A percentile compares a stretch with the other conserved stretches of the same genome.
These are phyloP conservation scores for Xanthoconium purpureum DNA, from an alignment of 768 basidiomycete species.

Conservation along the genomic window DNA sequence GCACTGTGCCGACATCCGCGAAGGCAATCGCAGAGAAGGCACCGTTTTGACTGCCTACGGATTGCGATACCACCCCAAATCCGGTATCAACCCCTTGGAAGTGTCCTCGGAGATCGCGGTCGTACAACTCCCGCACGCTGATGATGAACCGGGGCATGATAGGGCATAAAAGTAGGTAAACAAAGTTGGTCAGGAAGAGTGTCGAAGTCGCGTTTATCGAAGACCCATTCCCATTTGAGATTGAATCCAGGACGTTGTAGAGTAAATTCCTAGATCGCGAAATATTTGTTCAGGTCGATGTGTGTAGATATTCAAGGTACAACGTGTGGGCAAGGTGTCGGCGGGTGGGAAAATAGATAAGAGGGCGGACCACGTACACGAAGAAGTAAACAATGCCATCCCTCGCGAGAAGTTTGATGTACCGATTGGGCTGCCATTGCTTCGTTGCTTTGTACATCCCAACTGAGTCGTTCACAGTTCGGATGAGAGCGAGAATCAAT, in stretches of 20 bases:
- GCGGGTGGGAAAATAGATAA: no score
- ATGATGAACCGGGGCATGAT: constrained; percentile 19
- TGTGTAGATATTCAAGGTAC: neutral
- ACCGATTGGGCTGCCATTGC: constrained; percentile 1
- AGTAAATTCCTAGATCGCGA: neutral
- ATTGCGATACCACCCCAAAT: neutral
- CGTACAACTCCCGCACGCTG: constrained; percentile 6
- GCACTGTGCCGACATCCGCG: neutral
- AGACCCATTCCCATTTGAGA: neutral
- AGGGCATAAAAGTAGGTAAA: neutral
- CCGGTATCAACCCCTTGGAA: constrained; percentile 11
- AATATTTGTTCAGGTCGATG: neutral
- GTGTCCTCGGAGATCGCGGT: neutral
- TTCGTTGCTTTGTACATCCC: constrained; percentile 5
- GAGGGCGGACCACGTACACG: constrained; percentile 11
- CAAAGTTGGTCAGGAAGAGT: neutral
- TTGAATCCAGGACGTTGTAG: neutral
- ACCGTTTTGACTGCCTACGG: no score
- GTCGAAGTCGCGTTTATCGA: neutral
- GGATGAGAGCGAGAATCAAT: neutral
- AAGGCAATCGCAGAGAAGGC: neutral
- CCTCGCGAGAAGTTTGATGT: constrained; percentile 1
- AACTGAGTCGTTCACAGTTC: neutral
- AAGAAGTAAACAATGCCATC: constrained; percentile 15
- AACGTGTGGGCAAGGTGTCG: no score